These are phyloP conservation scores for Pleurotus citrinopileatus DNA, from an alignment of 768 basidiomycete genomes.

Conservation along the genomic window DNA sequence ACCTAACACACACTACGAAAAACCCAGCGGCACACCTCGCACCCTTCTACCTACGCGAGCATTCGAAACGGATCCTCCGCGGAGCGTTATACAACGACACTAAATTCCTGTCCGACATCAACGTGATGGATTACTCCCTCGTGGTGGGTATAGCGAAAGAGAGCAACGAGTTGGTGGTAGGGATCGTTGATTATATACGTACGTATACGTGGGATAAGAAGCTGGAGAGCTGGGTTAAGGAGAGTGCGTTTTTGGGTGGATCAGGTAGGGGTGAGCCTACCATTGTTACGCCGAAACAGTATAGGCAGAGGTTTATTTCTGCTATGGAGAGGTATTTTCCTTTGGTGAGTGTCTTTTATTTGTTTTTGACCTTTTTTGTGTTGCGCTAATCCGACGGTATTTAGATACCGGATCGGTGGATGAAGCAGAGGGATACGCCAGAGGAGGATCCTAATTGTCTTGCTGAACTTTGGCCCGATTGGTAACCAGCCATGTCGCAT, in stretches of 20 bases:
- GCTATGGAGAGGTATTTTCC: conserved; percentile 93
- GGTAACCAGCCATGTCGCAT: conserved; percentile 42
- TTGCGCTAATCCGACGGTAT: too few relatives aligned
- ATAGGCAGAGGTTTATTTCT: conserved; percentile 80
- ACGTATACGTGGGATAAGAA: conserved; percentile 99
- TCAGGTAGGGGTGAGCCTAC: conserved; percentile 88
- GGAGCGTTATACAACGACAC: conserved; percentile 94
- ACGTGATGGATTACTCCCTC: conserved; percentile 97
- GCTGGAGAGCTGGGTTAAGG: conserved; percentile 97
- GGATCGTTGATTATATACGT: conserved; percentile 95
- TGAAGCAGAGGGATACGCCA: conserved; percentile 78
- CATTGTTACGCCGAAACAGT: conserved; percentile 94
- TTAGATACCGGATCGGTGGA: conserved; percentile 88
- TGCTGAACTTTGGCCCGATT: conserved; percentile 62
- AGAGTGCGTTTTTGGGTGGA: conserved; percentile 85
- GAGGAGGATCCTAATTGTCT: conserved; percentile 67
- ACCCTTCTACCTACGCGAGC: conserved; percentile 95
- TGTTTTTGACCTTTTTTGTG: neutral
- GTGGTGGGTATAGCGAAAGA: conserved; percentile 91
- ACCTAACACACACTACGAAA: too few relatives aligned
- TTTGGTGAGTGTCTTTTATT: conserved; percentile 1
- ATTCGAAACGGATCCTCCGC: conserved; percentile 88
- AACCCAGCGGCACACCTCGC: conserved; percentile 79
- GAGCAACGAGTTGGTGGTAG: conserved; percentile 89
- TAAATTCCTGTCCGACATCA: conserved; percentile 90